These are phyloP conservation scores for Rauvolfia tetraphylla DNA, from an alignment of 257 asterid species.

Conservation along the genomic window DNA sequence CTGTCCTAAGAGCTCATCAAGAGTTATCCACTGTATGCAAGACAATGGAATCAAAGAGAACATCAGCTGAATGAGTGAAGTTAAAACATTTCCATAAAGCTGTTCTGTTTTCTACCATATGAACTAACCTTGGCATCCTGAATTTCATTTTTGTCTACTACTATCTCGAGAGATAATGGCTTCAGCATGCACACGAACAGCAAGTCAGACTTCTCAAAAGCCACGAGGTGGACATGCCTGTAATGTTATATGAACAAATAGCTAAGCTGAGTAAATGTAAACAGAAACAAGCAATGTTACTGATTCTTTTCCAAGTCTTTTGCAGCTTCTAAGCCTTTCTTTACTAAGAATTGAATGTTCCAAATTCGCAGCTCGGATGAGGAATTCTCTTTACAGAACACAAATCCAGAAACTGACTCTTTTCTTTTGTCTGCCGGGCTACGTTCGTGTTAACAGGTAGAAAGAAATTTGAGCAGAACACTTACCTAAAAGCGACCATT, in stretches of 20 bases:
- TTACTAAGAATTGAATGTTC: no score
- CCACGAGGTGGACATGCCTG: conserved; percentile 43
- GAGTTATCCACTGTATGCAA: conserved; percentile 28
- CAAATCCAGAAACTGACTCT: no score
- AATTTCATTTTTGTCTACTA: conserved; percentile 32
- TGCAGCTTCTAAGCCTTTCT: no score
- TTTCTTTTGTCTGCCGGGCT: no score
- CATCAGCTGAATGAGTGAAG: background rate
- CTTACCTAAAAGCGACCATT: conserved; percentile 10
- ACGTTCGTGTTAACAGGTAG: background rate
- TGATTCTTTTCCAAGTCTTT: no score
- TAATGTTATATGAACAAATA: background rate
- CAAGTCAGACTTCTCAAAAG: conserved; percentile 45
- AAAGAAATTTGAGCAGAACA: background rate
- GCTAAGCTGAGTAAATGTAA: background rate
- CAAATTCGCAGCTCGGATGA: no score
- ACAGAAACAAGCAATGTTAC: no score
- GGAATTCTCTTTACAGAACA: no score
- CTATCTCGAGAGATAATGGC: conserved; percentile 37
- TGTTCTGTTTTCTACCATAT: no score
- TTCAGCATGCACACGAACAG: conserved; percentile 44
- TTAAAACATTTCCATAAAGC: background rate
- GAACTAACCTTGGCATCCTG: conserved; percentile 35
- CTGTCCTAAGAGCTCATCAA: conserved; percentile 31
- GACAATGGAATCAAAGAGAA: background rate